A percentile compares a stretch with the other conserved stretches of the same genome.
Evolutionary conservation across 805 yeast genomes (phyloP).

Genomic region (Sungouiella blattae): DNA sequence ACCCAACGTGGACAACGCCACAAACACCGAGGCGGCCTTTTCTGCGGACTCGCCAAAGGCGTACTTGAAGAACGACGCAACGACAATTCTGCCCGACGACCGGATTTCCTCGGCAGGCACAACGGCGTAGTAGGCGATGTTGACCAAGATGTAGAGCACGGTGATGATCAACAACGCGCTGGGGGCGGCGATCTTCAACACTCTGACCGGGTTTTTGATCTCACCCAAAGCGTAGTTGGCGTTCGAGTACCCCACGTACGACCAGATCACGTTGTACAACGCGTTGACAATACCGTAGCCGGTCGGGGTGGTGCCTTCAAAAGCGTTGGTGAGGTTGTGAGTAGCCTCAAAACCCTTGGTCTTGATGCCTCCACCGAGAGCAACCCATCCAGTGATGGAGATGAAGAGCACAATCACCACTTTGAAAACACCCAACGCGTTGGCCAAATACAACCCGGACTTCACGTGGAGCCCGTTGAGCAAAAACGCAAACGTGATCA

Average conservation of each 20-base stretch:
- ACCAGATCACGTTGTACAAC: constrained; percentile 79
- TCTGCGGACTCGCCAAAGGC: constrained; percentile 70
- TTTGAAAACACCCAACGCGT: constrained; percentile 66
- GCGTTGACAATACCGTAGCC: constrained; percentile 75
- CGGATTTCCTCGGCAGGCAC: constrained; percentile 64
- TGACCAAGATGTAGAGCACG: constrained; percentile 68
- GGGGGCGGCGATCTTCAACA: constrained; percentile 73
- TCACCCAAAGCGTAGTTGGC: constrained; percentile 83
- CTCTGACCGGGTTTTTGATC: constrained; percentile 66
- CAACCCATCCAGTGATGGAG: constrained; percentile 78
- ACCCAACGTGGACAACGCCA: constrained; percentile 78
- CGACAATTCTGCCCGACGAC: constrained; percentile 64
- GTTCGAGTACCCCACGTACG: constrained; percentile 78
- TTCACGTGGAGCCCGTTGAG: constrained; percentile 60
- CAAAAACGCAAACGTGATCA: constrained; percentile 65
- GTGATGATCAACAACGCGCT: constrained; percentile 58
- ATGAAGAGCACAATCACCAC: constrained; percentile 67
- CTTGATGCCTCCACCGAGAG: constrained; percentile 66
- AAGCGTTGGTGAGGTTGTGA: constrained; percentile 57
- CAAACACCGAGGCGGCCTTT: constrained; percentile 73
- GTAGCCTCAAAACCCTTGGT: constrained; percentile 48
- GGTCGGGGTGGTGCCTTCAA: constrained; percentile 50
- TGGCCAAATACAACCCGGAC: constrained; percentile 63
- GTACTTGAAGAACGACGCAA: constrained; percentile 69
- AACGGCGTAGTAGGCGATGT: constrained; percentile 79